Base-by-base conservation (phyloP, 2,329 filamentous ascomycete genomes). In the Trichoderma sp. region DNA sequence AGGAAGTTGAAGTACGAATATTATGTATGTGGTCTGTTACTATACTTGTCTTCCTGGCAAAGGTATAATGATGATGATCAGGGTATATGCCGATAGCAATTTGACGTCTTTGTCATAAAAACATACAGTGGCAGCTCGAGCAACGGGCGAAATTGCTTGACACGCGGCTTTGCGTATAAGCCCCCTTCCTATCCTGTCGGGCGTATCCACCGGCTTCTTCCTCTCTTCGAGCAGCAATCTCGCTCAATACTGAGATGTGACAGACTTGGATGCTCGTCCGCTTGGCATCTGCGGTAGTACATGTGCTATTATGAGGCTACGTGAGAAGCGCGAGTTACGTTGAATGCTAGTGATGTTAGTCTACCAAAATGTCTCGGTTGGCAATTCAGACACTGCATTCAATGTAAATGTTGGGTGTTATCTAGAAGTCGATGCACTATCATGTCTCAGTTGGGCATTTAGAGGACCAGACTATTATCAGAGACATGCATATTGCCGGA, bases 161-260 rank as follows among this genome's bases (percentile, higher is more conserved):
- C 65, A 24, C 27, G 24, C 56, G 56, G 35, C 45, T 56, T n/a
- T 33, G 45, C 45, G 50, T 35, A 56, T 62, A 14, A 31, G 56
- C 21, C 9, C 29, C 53, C 35, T 16, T 18, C 27, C 29, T 2
- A 1, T 62, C 38, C 18, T 56, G 4, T n/a, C 12, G 6, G 33
- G 14, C 24, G 68, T 62, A 71, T 62, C 68, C 68, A 71, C 68
- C 12, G 56, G 27, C 29, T 59, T 71, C 27, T 45, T 62, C 12
- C 14, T 45, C 27, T 27, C 12, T 60, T 71, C 14, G 27, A 62
- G 9, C 12, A 50, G 56, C 68, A 71, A 71, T 71, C 68, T 62
- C 56, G 24, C 53, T 45, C 11, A 31, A 62, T 33, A 62, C 35
- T 62, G 68, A 71, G 56, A 71, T 71, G 68, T 71, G 53, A 71